Evolutionary conservation across 257 asterid genomes (phyloP), one percentile per base, ranked within the genome.

Genomic region (Paulownia fortunei): DNA sequence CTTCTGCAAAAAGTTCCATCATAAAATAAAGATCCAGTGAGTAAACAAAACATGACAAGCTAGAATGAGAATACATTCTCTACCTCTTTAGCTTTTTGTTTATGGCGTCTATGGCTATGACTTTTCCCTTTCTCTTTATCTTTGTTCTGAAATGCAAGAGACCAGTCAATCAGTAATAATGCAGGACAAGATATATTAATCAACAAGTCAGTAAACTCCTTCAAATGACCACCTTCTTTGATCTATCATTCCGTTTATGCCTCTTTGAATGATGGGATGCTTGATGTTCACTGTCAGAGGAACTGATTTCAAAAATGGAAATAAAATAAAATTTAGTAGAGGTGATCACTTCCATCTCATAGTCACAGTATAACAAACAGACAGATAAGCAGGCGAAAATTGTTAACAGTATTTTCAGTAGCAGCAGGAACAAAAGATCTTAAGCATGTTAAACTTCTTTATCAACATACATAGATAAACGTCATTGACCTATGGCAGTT

Each of bases 21-120:
- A 34, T 37, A 39, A 16, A 39, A 47, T 56, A 74, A 46, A 71
- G 79, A 59, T 36, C 36, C 26, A 60, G n/a, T n/a, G 76, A 64
- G 42, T 46, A 74, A 49, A 73, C 49, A n/a, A 13, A 70, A 30
- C 13, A 24, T 5, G 9, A n/a, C 27, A 44, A 75, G 55, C 47
- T 21, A 56, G 42, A 54, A 76, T 49, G 51, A 74, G 42, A 80
- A 66, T 46, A 70, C 70, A 69, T 63, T 77, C 81, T 86, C 83
- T 89, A 95, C 99, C 99, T 95, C 97, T 86, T 89, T 87, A 62
- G 70, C 82, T 88, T 90, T 93, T 37, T 84, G 88, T 82, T 90
- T 93, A 56, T 80, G 93, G 71, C 85, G 94, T 83, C 83, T 88
- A 85, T 87, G 93, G 76, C 87, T 83, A 44, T 79, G 92, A 63